These are phyloP conservation scores for Balansia obtecta DNA, from an alignment of 2,329 filamentous ascomycete species.

Conservation along the genomic window DNA sequence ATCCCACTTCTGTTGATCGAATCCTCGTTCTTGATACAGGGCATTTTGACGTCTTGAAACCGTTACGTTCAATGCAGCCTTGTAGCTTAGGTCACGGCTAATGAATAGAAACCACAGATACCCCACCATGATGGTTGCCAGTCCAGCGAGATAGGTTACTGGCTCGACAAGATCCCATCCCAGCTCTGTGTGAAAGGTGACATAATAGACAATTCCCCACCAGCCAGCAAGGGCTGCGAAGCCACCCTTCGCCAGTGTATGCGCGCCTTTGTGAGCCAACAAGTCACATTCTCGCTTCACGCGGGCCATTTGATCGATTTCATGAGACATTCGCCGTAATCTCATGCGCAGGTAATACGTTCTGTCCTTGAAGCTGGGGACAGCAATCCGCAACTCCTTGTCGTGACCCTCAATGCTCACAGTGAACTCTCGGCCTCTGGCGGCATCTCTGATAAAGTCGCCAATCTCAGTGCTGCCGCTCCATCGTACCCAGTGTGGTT, in stretches of 20 bases:
- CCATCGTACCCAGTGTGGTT: slow-evolving; percentile 66
- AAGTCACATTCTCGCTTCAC: slow-evolving; percentile 74
- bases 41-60: slow-evolving; percentile 65
- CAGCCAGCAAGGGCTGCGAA: slow-evolving; percentile 62
- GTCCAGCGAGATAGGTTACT: slow-evolving; percentile 77
- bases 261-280: slow-evolving; percentile 63
- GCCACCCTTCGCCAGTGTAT: slow-evolving; percentile 67
- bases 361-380: slow-evolving; percentile 81
- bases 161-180: slow-evolving; percentile 91
- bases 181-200: slow-evolving; percentile 58
- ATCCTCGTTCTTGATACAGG: slow-evolving; percentile 63
- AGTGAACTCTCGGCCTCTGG: slow-evolving; percentile 71
- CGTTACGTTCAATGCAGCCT: slow-evolving; percentile 76
- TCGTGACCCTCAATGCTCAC: slow-evolving; percentile 63
- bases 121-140: slow-evolving; percentile 75
- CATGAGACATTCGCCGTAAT: slow-evolving; percentile 56
- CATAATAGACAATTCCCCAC: slow-evolving; percentile 72
- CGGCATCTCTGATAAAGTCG: slow-evolving; percentile 86
- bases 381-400: slow-evolving; percentile 59
- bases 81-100: slow-evolving; percentile 79
- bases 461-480: slow-evolving; percentile 80
- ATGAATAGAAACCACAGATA: slow-evolving; percentile 93
- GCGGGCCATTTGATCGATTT: slow-evolving; percentile 56
- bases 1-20: slow-evolving; percentile 70
- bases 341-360: slow-evolving; percentile 77